phyloP scores from a whole-genome alignment of 805 yeast genomes.

The Cyberlindnera saturnus region DNA sequence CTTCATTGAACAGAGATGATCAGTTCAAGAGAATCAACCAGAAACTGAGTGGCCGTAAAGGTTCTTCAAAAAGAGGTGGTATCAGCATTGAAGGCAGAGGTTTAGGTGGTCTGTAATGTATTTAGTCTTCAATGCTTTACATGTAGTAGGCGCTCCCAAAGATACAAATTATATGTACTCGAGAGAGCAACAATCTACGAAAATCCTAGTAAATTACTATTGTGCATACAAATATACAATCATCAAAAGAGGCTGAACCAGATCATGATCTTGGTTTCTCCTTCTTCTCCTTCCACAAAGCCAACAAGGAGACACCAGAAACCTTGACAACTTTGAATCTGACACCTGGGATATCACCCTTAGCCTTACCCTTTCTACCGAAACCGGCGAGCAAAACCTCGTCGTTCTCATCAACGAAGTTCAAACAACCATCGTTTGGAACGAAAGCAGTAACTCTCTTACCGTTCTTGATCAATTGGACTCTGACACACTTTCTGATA shows the following conservation, averaged over 20 bases:
- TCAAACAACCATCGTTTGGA: conserved; percentile 99
- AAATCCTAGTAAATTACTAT: conserved; percentile 4
- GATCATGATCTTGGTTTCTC: conserved; percentile 99
- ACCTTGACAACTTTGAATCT: conserved; percentile 99
- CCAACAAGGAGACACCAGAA: conserved; percentile 98
- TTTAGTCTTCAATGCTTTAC: not conserved
- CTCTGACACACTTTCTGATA: conserved; percentile 99
- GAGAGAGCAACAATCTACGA: too few species aligned
- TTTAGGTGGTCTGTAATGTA: conserved; percentile 1
- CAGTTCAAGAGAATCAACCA: conserved; percentile 71
- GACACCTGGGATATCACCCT: conserved; percentile 99
- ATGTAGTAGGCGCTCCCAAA: not conserved
- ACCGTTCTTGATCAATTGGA: conserved; percentile 99
- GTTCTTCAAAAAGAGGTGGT: conserved; percentile 50
- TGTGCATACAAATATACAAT: conserved; percentile 26
- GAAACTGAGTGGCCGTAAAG: conserved; percentile 26
- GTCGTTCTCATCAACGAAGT: conserved; percentile 99
- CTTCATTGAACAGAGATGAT: conserved; percentile 58
- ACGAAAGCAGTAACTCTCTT: conserved; percentile 99
- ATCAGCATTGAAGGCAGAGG: conserved; percentile 58
- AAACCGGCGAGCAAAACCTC: conserved; percentile 99
- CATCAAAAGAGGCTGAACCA: conserved; percentile 1
- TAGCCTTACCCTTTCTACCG: conserved; percentile 99
- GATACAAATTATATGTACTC: too few species aligned
- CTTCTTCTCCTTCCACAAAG: conserved; percentile 99